A percentile compares a stretch with the other conserved stretches of the same genome.
Evolutionary conservation across 345 rosid genomes (phyloP).

Genomic region (Diplotaxis tenuifolia): DNA sequence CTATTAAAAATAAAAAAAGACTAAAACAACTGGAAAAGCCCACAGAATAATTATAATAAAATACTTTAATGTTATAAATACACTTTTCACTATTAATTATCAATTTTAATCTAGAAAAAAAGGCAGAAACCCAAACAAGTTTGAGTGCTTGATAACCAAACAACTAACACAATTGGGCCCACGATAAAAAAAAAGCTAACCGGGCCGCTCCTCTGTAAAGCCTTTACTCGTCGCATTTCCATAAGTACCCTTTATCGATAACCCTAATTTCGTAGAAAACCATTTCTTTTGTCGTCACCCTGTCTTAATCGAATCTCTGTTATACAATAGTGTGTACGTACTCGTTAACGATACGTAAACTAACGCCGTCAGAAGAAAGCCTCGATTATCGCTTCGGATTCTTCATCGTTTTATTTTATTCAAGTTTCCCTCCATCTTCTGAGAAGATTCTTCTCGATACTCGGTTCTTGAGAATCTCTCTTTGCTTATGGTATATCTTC

Average conservation of each 20-base stretch:
- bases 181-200: background rate
- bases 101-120: background rate
- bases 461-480: conserved; percentile 11
- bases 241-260: conserved; percentile 2
- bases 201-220: conserved; percentile 9
- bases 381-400: background rate
- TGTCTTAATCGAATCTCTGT: conserved; percentile 12
- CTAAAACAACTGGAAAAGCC: background rate
- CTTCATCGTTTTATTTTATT: background rate
- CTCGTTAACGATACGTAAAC: background rate
- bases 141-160: conserved; percentile 10
- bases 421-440: conserved; percentile 7
- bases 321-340: background rate
- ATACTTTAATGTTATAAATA: background rate
- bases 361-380: conserved; percentile 19
- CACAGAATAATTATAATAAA: background rate
- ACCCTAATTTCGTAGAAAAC: conserved; percentile 1
- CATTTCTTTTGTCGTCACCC: conserved; percentile 8
- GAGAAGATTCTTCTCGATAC: background rate
- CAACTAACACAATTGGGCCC: conserved; percentile 5
- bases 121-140: background rate
- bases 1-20: background rate
- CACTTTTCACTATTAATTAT: background rate
- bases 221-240: background rate
- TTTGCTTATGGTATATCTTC: conserved; percentile 38